These are phyloP conservation scores for Coniochaeta hoffmannii DNA, from an alignment of 2,329 filamentous ascomycete genomes.

Conservation along the genomic window DNA sequence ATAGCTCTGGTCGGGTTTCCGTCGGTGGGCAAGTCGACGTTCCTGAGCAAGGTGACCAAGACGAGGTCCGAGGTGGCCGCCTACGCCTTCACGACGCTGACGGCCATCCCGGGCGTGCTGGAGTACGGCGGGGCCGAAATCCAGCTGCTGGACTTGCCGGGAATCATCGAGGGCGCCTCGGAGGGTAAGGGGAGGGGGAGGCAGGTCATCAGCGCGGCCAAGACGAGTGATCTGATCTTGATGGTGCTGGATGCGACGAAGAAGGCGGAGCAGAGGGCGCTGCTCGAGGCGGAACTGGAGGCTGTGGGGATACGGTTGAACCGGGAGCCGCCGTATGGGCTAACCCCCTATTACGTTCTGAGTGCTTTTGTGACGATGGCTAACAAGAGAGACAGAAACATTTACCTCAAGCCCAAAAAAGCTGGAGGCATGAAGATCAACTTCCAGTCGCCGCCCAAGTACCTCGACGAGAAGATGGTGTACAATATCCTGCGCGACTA, in stretches of 20 bases:
- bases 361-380: neutral
- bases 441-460: constrained; percentile 81
- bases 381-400: constrained; percentile 55
- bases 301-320: constrained; percentile 93
- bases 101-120: constrained; percentile 92
- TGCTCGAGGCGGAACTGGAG: constrained; percentile 88
- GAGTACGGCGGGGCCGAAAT: constrained; percentile 98
- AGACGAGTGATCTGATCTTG: constrained; percentile 93
- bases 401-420: constrained; percentile 93
- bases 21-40: constrained; percentile 97
- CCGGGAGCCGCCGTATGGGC: constrained; percentile 79
- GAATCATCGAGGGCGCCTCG: constrained; percentile 94
- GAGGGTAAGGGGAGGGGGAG: constrained; percentile 94
- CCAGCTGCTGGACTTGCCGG: constrained; percentile 92
- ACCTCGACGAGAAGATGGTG: constrained; percentile 94
- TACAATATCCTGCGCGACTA: constrained; percentile 97
- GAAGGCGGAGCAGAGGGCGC: constrained; percentile 80
- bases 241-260: constrained; percentile 98
- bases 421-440: constrained; percentile 98
- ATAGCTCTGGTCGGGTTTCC: constrained; percentile 98
- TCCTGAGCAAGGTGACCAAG: constrained; percentile 97
- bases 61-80: constrained; percentile 94
- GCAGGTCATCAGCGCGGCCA: constrained; percentile 95
- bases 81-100: constrained; percentile 95
- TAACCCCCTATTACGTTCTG: constrained; percentile 5